Evolutionary conservation across 208 protist species (phyloP), one percentile per base, ranked within the genome.

Genomic region (Trypanosoma cruzi): DNA sequence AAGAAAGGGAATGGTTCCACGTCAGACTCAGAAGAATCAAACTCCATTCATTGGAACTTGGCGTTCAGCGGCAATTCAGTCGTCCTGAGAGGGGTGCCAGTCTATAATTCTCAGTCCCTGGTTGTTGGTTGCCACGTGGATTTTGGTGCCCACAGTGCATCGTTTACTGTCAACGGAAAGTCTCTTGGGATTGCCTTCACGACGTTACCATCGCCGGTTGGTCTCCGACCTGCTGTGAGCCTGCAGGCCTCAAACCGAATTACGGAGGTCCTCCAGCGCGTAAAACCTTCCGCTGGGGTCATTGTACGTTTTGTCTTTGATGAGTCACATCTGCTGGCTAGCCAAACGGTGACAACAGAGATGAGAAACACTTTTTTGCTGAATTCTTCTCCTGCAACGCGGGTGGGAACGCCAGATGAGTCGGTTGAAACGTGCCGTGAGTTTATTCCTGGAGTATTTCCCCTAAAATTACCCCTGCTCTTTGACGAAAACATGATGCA

Each of bases 111-210:
- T 29, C 56, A 55, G 29, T 44, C 68, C 31, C 54, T 79, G 40
- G 73, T 79, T 4, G 57, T 79, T 50, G 73, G 73, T 6, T 79
- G 73, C 66, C 8, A 62, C 16, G 61, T 79, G 20, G 31, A 73
- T 61, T 50, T 73, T 40, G 16, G 10, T 13, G 62, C 22, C 29
- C 60, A 28, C 0, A 28, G 7, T 28, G 63, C 66, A 22, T 71
- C 79, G 4, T 71, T 86, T 44, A 68, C 55, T 29, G 42, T 89
- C 29, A 89, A 89, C 63, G 84, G 77, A 37, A 64, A 16, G 24
- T 26, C 36, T 20, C 58, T 89, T n/a, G 77, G 79, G 0, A 59
- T 57, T 13, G 53, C 48, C 1, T 78, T 82, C 75, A 71, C 61
- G 46, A 16, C 22, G 32, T 57, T 72, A 31, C 62, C 75, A 10